Evolutionary conservation across 2,329 filamentous ascomycete genomes (phyloP), one percentile per base, ranked within the genome.

Genomic region (Zymoseptoria crescenta): DNA sequence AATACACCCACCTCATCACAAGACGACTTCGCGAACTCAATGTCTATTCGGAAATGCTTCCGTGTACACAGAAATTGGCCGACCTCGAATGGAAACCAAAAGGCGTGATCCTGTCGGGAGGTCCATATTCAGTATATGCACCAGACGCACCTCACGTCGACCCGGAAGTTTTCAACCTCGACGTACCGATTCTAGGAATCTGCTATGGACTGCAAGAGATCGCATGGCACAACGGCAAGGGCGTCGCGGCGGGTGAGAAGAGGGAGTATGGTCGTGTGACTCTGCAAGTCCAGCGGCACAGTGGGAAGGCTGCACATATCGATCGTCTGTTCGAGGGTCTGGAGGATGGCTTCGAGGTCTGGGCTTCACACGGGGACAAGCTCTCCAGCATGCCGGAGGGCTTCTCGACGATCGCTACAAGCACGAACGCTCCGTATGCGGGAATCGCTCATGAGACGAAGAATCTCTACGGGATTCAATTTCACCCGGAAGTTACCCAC

Each of bases 281-380:
- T 56, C 71, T 96, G 56, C 83, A 80, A 60, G 80, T 88, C 30
- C 76, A 84, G 65, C 76, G 76, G 65, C 80, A 84, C 65, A 73
- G 73, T 62, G 81, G 81, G 63, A 77, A 80, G 54, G 75, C 79
- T 63, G 73, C 77, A 53, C 85, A 91, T 69, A 86, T 89, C 66
- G 87, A 96, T 73, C 81, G 82, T 53, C 84, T 97, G 21, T 96
- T 96, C 74, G 80, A 84, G 28, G 89, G 86, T 16, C 71, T 96
- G 9, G 87, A 85, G 60, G 85, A 89, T 61, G 77, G 83, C 55
- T 80, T 89, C 68, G 81, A 88, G 62, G 84, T 89, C 13, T 93
- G 84, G 81, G 96, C 96, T 92, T 88, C 84, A 65, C 93, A 97
- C 73, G 87, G 86, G 59, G 91, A 96, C 76, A 96, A 96, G 80